phyloP scores from a whole-genome alignment of 371 early-diverging fungal species.

The Apophysomyces sp. region DNA sequence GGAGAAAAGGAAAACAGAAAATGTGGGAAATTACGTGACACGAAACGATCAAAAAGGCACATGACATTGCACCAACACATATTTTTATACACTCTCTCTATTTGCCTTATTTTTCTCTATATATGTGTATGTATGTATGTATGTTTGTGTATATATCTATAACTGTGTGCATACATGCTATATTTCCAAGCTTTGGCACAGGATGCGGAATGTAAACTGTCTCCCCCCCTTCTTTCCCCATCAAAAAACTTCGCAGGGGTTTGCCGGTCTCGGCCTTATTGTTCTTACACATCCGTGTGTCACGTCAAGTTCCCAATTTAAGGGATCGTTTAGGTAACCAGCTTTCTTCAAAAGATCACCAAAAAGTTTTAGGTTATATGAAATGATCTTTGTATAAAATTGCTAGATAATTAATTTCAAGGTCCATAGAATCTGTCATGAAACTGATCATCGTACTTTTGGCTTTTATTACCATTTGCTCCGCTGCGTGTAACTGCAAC shows the following conservation, averaged over 20 bases:
- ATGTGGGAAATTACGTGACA: not conserved
- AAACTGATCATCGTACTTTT: no score
- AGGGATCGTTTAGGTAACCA: not conserved
- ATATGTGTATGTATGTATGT: no score
- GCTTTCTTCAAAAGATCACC: not conserved
- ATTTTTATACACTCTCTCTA: no score
- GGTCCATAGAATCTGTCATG: not conserved
- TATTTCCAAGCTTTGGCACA: no score
- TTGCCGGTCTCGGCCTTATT: not conserved
- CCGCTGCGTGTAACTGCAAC: slow-evolving; percentile 4
- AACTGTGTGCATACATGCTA: no score
- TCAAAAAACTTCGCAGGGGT: not conserved
- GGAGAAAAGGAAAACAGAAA: not conserved
- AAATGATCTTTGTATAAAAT: not conserved
- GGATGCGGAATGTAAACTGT: not conserved
- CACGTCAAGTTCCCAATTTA: not conserved
- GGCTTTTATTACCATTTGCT: not conserved
- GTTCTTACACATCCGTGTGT: slow-evolving; percentile 1
- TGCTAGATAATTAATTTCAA: no score
- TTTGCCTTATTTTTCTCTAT: no score
- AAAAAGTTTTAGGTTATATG: not conserved
- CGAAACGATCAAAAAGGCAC: not conserved
- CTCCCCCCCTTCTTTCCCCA: not conserved
- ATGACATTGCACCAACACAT: no score
- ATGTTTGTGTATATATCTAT: no score